Conservation (phyloP, 1,284 basidiomycete species). For the Apiotrichum sp. region DNA sequence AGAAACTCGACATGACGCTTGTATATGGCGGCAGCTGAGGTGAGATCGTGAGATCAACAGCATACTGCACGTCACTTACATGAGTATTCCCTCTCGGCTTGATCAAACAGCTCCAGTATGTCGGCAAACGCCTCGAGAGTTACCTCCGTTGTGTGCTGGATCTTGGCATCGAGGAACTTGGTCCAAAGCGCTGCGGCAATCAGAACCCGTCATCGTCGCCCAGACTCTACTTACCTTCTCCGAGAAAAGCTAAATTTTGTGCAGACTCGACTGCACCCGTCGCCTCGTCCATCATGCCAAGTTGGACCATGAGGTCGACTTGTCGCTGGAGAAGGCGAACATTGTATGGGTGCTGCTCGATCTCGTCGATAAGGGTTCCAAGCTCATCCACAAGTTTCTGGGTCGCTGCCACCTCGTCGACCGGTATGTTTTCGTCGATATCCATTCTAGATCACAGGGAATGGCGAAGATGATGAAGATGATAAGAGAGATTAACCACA, state of each 20-base stretch:
- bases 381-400: slow-evolving; percentile 23
- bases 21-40: slow-evolving; percentile 63
- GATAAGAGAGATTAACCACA: no score
- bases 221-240: slow-evolving; percentile 25
- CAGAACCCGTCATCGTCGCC: no score
- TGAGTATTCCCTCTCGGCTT: slow-evolving; percentile 70
- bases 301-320: slow-evolving; percentile 25
- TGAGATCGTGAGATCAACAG: slow-evolving; percentile 7
- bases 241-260: slow-evolving; percentile 26
- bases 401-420: no score
- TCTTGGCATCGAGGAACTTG: slow-evolving; percentile 23
- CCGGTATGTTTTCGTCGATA: not conserved
- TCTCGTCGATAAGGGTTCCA: slow-evolving; percentile 18
- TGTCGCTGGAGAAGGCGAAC: slow-evolving; percentile 28
- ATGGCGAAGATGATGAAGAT: not conserved
- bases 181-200: slow-evolving; percentile 28
- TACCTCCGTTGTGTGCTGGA: slow-evolving; percentile 19
- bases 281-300: slow-evolving; percentile 24
- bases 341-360: slow-evolving; percentile 28
- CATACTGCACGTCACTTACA: slow-evolving; percentile 57
- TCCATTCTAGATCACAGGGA: not conserved
- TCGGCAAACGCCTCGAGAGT: slow-evolving; percentile 53
- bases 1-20: slow-evolving; percentile 65
- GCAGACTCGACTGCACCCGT: slow-evolving; percentile 16
- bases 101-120: slow-evolving; percentile 59